phyloP scores from a whole-genome alignment of 2,329 filamentous ascomycete species.

The Colletotrichum siamense region DNA sequence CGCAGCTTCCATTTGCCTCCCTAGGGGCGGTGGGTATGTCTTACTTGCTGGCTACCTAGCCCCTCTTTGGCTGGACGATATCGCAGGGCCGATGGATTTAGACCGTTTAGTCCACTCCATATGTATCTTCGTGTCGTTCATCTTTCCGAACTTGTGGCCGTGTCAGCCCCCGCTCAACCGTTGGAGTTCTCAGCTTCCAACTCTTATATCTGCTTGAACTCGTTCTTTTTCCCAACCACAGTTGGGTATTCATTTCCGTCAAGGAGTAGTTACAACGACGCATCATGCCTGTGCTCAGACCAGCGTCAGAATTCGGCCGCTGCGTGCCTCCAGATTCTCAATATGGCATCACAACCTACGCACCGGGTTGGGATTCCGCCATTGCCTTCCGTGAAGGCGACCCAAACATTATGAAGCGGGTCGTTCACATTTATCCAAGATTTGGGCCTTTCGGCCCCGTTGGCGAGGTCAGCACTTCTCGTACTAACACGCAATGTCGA shows the following conservation, averaged over 20 bases:
- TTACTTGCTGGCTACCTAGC: not conserved
- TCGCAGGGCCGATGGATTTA: not conserved
- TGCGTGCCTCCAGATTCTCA: conserved; percentile 52
- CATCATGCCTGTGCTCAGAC: conserved; percentile 41
- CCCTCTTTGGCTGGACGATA: not conserved
- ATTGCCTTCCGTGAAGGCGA: conserved; percentile 47
- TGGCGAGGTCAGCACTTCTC: conserved; percentile 32
- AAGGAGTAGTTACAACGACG: not conserved
- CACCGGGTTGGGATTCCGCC: conserved; percentile 47
- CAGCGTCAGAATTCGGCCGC: conserved; percentile 46
- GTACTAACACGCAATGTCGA: not conserved
- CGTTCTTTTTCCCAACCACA: not conserved
- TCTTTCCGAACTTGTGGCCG: not conserved
- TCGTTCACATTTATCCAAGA: conserved; percentile 53
- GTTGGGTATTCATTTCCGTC: not conserved
- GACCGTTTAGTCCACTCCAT: not conserved
- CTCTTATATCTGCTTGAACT: not conserved
- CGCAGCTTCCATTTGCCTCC: not conserved
- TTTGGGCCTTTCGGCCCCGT: conserved; percentile 45
- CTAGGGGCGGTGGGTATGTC: not conserved
- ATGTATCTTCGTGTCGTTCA: not conserved
- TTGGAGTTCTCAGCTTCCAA: not conserved
- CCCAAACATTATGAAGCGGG: conserved; percentile 30
- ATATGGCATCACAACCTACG: conserved; percentile 52
- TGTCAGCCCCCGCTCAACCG: not conserved